Conservation (phyloP, 805 yeast genomes). For the Starmerella powellii region DNA sequence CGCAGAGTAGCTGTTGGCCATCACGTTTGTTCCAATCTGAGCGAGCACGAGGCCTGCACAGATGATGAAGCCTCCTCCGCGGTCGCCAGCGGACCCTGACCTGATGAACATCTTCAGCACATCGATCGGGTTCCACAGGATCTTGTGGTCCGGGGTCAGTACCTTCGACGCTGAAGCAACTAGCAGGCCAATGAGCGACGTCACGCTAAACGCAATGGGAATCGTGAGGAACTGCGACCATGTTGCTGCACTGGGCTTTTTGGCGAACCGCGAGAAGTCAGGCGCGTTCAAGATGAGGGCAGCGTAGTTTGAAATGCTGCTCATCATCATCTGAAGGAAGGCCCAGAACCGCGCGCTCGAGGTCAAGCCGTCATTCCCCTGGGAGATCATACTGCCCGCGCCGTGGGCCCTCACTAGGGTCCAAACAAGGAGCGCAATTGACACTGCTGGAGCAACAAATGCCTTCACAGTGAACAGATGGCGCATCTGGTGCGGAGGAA, state of each 20-base stretch:
- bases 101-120: slow-evolving; percentile 51
- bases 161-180: slow-evolving; percentile 67
- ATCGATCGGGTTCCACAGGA: slow-evolving; percentile 77
- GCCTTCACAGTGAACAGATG: slow-evolving; percentile 79
- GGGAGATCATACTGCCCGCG: slow-evolving; percentile 53
- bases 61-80: slow-evolving; percentile 72
- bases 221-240: slow-evolving; percentile 52
- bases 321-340: slow-evolving; percentile 65
- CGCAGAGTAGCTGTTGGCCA: slow-evolving; percentile 39
- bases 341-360: slow-evolving; percentile 72
- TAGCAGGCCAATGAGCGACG: slow-evolving; percentile 73
- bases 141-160: slow-evolving; percentile 42
- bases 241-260: slow-evolving; percentile 29
- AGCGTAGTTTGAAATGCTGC: slow-evolving; percentile 72
- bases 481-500: slow-evolving; percentile 70
- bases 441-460: slow-evolving; percentile 66
- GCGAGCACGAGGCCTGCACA: slow-evolving; percentile 51
- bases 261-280: slow-evolving; percentile 75
- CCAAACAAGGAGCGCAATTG: slow-evolving; percentile 75
- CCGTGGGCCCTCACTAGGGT: slow-evolving; percentile 70
- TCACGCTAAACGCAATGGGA: slow-evolving; percentile 66
- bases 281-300: slow-evolving; percentile 83
- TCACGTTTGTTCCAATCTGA: slow-evolving; percentile 37
- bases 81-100: slow-evolving; percentile 35
- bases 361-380: slow-evolving; percentile 38